Base-by-base conservation (phyloP, 192 early-diverging fungal species). In the Linnemannia zychae region DNA sequence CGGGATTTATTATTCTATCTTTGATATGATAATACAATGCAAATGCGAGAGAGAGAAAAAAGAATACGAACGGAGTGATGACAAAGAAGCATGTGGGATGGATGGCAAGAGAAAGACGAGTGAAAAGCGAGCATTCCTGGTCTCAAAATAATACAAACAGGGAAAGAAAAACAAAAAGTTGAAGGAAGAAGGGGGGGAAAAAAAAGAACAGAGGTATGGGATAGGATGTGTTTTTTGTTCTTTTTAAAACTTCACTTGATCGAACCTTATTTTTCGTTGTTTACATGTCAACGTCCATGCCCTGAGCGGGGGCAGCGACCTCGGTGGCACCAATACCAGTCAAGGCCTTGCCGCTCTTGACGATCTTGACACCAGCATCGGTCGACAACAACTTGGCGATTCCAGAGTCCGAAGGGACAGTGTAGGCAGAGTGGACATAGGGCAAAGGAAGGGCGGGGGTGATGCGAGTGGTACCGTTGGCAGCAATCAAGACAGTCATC, bases 401-500 rank as follows among this genome's bases (percentile, higher is more conserved):
- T 40, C 65, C 72, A 2, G 87, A 78, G 22, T 90, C 88, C 15
- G 68, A 78, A 0, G 85, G 88, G 60, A 97, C 89, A n/a, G 77
- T 80, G 48, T 91, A 91, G 48, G 90, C 87, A 74, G 95, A 96
- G 83, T 93, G 93, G 13, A 97, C 93, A 87, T 93, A 97, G 46
- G 97, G 96, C 86, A 97, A 81, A 20, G 91, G 87, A 57, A 89
- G 87, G 17, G 91, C 57, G 33, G 86, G 89, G 4, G 95, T 97
- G 49, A 96, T 90, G 66, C 95, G 92, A 31, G 94, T 91, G 15
- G 89, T 89, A 34, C 92, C 92, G 7, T 88, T 88, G 52, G 93
- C 80, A 69, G 90, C 79, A 69, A 94, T 87, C 67, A 95, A 72
- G 18, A 95, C 91, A 0, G 95, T 95, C 63, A 90, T 81, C 89